A percentile compares a stretch with the other conserved stretches of the same genome.
phyloP scores from a whole-genome alignment of 768 basidiomycete genomes.

The Boletus vermiculosoides region DNA sequence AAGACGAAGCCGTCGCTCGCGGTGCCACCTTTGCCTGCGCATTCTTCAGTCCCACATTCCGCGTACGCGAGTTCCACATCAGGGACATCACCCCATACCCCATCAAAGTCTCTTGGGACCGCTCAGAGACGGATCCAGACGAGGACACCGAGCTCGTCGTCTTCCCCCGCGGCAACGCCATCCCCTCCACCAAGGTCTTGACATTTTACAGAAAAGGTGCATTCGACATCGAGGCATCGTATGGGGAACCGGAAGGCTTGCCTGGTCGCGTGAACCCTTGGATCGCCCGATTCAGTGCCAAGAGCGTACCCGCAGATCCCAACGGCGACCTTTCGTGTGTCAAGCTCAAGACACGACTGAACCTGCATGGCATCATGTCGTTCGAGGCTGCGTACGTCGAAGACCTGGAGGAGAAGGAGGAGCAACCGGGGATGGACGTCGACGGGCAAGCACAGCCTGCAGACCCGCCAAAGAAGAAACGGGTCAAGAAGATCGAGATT shows the following conservation, averaged over 20 bases:
- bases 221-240: conserved; percentile 86
- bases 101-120: conserved; percentile 88
- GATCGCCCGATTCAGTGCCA: conserved; percentile 79
- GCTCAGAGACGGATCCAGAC: conserved; percentile 67
- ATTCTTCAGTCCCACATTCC: conserved; percentile 96
- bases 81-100: conserved; percentile 86
- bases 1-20: conserved; percentile 95
- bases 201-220: conserved; percentile 89
- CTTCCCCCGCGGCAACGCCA: conserved; percentile 79
- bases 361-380: conserved; percentile 80
- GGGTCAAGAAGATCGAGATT: conserved; percentile 80
- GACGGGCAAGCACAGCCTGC: conserved; percentile 47
- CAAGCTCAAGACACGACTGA: conserved; percentile 88
- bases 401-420: conserved; percentile 77
- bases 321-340: conserved; percentile 77
- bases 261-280: conserved; percentile 84
- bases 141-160: conserved; percentile 92
- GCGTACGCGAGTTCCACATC: conserved; percentile 91
- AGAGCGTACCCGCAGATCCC: conserved; percentile 68
- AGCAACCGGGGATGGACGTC: conserved; percentile 64
- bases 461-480: conserved; percentile 73
- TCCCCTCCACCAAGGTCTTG: conserved; percentile 94
- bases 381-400: conserved; percentile 88
- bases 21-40: conserved; percentile 97
- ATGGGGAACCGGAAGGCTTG: conserved; percentile 68